Percentiles rank a stretch among this genome's conserved stretches.
phyloP scores from a whole-genome alignment of 2,329 filamentous ascomycete species.

The Trichoderma sp. region DNA sequence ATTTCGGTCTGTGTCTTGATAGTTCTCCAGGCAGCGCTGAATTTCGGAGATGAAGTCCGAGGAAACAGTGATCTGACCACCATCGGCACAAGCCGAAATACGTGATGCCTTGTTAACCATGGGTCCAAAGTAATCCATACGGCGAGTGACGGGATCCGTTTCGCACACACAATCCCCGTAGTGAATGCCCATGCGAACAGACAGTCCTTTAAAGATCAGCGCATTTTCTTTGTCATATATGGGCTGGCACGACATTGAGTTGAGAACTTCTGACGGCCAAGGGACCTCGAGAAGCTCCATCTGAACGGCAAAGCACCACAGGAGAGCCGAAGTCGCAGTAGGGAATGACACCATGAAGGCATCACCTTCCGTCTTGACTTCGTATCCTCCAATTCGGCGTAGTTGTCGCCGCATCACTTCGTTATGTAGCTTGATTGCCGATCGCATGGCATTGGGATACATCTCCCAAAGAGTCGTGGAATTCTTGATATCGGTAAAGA shows the following conservation, averaged over 20 bases:
- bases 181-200: conserved; percentile 96
- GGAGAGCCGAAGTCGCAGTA: conserved; percentile 86
- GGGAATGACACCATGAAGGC: conserved; percentile 99
- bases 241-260: conserved; percentile 79
- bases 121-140: conserved; percentile 99
- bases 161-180: conserved; percentile 94
- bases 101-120: conserved; percentile 98
- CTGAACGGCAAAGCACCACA: conserved; percentile 97
- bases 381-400: conserved; percentile 90
- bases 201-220: conserved; percentile 89
- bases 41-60: conserved; percentile 97
- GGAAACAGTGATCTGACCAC: conserved; percentile 94
- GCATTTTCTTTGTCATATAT: conserved; percentile 80
- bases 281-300: conserved; percentile 80
- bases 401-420: conserved; percentile 93
- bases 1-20: conserved; percentile 76
- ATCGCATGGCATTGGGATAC: conserved; percentile 91
- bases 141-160: conserved; percentile 89
- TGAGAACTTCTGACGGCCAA: conserved; percentile 92
- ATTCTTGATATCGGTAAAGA: conserved; percentile 99
- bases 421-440: conserved; percentile 96
- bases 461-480: conserved; percentile 96
- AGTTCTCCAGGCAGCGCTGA: conserved; percentile 83
- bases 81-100: conserved; percentile 91
- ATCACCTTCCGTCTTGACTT: conserved; percentile 99